A percentile compares a stretch with the other conserved stretches of the same genome.
Conservation (phyloP, 352 stramenopile genomes). For the Lagenidium sp. region DNA sequence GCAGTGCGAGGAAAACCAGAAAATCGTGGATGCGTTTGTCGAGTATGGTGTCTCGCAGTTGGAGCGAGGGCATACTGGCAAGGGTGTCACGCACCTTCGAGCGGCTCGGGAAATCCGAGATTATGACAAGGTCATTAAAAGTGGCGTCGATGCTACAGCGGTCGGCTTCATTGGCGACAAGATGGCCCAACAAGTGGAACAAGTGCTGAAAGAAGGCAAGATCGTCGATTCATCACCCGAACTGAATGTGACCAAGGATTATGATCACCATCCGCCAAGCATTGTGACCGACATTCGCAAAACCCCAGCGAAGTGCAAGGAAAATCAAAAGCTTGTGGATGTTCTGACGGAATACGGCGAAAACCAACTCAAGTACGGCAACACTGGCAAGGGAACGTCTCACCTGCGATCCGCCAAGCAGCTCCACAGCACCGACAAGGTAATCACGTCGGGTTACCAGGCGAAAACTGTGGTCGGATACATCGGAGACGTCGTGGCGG, state of each 20-base stretch:
- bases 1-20: slow-evolving; percentile 43
- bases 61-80: slow-evolving; percentile 55
- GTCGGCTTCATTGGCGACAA: slow-evolving; percentile 48
- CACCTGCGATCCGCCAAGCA: slow-evolving; percentile 55
- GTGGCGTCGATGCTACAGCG: slow-evolving; percentile 20
- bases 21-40: slow-evolving; percentile 65
- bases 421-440: slow-evolving; percentile 38
- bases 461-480: slow-evolving; percentile 35
- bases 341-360: slow-evolving; percentile 58
- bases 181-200: slow-evolving; percentile 47
- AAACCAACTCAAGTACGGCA: slow-evolving; percentile 62
- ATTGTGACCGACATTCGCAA: slow-evolving; percentile 43
- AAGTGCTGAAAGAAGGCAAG: slow-evolving; percentile 41
- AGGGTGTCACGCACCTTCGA: slow-evolving; percentile 58
- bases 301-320: slow-evolving; percentile 25
- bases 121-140: slow-evolving; percentile 36
- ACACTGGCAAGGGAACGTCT: slow-evolving; percentile 54
- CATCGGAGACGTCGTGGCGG: slow-evolving; percentile 57
- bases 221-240: slow-evolving; percentile 32
- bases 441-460: slow-evolving; percentile 39
- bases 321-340: slow-evolving; percentile 64
- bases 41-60: slow-evolving; percentile 55
- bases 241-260: slow-evolving; percentile 42
- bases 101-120: slow-evolving; percentile 52
- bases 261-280: slow-evolving; percentile 27